Evolutionary conservation across 202 grass and related monocot species (phyloP).

Genomic region (Setaria viridis): DNA sequence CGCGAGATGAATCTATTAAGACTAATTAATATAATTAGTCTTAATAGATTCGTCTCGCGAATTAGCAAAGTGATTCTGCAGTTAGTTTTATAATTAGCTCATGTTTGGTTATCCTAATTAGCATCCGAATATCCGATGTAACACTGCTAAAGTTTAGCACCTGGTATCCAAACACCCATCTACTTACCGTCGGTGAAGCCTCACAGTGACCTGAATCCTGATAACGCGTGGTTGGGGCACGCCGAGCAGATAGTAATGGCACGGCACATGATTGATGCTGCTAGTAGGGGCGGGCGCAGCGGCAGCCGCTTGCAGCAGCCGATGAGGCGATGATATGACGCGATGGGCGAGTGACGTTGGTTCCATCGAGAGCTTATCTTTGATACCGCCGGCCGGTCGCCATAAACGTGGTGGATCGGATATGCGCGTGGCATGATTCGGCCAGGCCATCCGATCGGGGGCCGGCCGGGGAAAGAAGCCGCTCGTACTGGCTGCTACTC

Average conservation of each 20-base stretch:
- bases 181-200: neutral
- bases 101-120: no score
- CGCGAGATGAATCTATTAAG: no score
- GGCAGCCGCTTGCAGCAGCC: neutral
- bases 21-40: no score
- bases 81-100: no score
- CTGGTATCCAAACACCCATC: no score
- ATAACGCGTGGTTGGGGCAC: conserved; percentile 24
- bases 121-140: no score
- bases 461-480: neutral
- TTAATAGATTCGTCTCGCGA: no score
- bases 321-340: neutral
- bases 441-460: neutral
- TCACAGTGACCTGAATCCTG: conserved; percentile 21
- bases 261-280: conserved; percentile 38
- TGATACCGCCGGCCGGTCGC: neutral
- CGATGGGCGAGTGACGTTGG: conserved; percentile 30
- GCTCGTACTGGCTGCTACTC: neutral
- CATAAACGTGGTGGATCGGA: conserved; percentile 18
- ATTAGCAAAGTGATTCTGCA: no score
- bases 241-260: neutral
- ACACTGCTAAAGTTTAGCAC: no score
- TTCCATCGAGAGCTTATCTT: conserved; percentile 35
- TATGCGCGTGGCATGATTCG: neutral
- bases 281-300: neutral